Evolutionary conservation across 139 green algal genomes (phyloP).

Genomic region (Ettlia oleoabundans): DNA sequence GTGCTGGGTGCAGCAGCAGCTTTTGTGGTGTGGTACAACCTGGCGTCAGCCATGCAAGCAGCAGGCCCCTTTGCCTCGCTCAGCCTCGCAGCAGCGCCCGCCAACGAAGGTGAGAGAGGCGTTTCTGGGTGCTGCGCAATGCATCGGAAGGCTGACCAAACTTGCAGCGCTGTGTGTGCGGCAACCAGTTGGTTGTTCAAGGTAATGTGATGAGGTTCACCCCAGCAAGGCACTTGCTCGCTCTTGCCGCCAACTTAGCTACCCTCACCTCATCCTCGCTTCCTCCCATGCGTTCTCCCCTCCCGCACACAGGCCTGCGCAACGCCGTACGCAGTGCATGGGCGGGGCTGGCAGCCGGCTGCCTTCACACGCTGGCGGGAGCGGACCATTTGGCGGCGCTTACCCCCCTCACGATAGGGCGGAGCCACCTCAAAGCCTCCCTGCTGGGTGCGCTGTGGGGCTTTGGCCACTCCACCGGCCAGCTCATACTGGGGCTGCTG

Average conservation of each 20-base stretch:
- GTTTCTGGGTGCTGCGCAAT: not conserved
- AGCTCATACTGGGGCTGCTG: slow-evolving; percentile 94
- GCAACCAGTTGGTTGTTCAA: too few species aligned
- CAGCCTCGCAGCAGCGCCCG: not conserved
- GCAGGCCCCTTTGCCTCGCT: slow-evolving; percentile 19
- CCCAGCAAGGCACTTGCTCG: not conserved
- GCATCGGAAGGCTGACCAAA: too few species aligned
- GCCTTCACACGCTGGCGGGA: slow-evolving; percentile 95
- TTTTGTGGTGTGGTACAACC: slow-evolving; percentile 27
- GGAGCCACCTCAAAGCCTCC: slow-evolving; percentile 70
- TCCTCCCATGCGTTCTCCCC: not conserved
- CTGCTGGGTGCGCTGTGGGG: slow-evolving; percentile 96
- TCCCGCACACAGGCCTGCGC: slow-evolving; percentile 5
- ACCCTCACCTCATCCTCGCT: not conserved
- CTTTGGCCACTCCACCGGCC: slow-evolving; percentile 95
- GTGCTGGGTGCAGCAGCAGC: not conserved
- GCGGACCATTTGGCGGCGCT: slow-evolving; percentile 97
- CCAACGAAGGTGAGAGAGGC: slow-evolving; percentile 17
- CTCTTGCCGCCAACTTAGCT: not conserved
- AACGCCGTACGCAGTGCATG: slow-evolving; percentile 58
- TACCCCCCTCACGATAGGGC: slow-evolving; percentile 94
- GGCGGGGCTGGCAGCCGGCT: slow-evolving; percentile 92
- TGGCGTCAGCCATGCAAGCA: not conserved
- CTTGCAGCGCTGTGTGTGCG: too few species aligned
- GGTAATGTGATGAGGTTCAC: too few species aligned